These are phyloP conservation scores for Aphanomyces cochlioides DNA, from an alignment of 352 stramenopile genomes.

Conservation along the genomic window DNA sequence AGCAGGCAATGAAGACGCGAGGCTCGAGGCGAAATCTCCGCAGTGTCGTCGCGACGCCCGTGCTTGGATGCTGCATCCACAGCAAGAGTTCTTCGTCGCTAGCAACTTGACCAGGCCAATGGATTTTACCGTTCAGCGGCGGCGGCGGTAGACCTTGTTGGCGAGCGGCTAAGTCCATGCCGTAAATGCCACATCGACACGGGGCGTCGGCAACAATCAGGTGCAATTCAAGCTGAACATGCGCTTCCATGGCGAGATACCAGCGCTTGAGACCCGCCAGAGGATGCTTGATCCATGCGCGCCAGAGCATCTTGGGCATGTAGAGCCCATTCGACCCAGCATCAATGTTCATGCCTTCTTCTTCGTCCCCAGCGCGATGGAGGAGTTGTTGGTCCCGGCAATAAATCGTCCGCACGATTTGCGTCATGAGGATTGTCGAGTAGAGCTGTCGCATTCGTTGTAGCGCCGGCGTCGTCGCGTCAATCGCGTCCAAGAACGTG, in stretches of 20 bases:
- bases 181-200: conserved; percentile 70
- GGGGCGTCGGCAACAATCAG: conserved; percentile 64
- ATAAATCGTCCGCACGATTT: conserved; percentile 68
- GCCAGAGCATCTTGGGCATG: conserved; percentile 74
- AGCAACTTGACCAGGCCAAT: neutral
- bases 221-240: conserved; percentile 73
- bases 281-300: conserved; percentile 52
- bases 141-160: neutral
- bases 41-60: conserved; percentile 45
- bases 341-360: conserved; percentile 23
- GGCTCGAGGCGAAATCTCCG: conserved; percentile 69
- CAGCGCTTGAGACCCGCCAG: conserved; percentile 68
- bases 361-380: conserved; percentile 36
- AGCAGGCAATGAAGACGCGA: conserved; percentile 66
- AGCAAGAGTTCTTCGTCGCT: conserved; percentile 76
- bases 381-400: conserved; percentile 60
- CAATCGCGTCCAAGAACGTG: conserved; percentile 54
- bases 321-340: conserved; percentile 77
- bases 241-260: conserved; percentile 80
- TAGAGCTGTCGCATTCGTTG: conserved; percentile 80
- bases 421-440: conserved; percentile 76
- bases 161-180: conserved; percentile 42
- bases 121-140: neutral
- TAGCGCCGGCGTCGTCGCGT: conserved; percentile 30
- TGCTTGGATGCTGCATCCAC: conserved; percentile 55